These are phyloP conservation scores for Colletotrichum limetticola DNA, from an alignment of 2,329 filamentous ascomycete genomes.

Conservation along the genomic window DNA sequence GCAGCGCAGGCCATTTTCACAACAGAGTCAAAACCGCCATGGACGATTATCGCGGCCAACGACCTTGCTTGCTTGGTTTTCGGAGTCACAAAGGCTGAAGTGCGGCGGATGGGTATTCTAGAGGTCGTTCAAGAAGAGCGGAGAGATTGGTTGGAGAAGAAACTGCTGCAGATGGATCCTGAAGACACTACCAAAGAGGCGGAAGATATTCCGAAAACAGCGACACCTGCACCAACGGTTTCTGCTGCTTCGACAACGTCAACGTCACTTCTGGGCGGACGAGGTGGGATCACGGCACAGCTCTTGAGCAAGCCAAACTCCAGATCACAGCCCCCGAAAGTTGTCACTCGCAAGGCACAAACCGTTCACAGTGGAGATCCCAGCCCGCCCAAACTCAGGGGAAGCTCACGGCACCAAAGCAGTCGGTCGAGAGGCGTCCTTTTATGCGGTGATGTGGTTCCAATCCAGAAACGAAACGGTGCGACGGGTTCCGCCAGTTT, in stretches of 20 bases:
- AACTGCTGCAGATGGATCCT: constrained; percentile 73
- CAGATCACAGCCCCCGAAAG: constrained; percentile 64
- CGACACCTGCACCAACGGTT: constrained; percentile 48
- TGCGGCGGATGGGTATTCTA: constrained; percentile 92
- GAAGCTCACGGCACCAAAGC: constrained; percentile 70
- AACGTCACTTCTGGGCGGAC: constrained; percentile 73
- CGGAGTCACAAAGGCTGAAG: constrained; percentile 96
- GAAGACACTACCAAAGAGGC: constrained; percentile 47
- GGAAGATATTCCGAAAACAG: constrained; percentile 50
- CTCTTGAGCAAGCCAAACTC: constrained; percentile 85
- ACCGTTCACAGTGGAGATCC: constrained; percentile 69
- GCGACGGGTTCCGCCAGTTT: constrained; percentile 91
- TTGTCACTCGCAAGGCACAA: constrained; percentile 70
- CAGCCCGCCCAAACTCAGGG: constrained; percentile 64
- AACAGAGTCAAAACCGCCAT: constrained; percentile 89
- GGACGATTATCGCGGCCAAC: constrained; percentile 96
- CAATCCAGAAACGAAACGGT: constrained; percentile 95
- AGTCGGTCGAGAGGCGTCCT: constrained; percentile 88
- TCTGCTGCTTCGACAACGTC: constrained; percentile 56
- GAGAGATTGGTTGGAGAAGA: constrained; percentile 88
- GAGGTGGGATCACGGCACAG: constrained; percentile 83
- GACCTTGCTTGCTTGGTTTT: constrained; percentile 98
- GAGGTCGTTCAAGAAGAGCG: constrained; percentile 94
- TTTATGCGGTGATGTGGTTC: constrained; percentile 96
- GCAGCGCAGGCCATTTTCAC: constrained; percentile 97